Percentiles rank a stretch among this genome's conserved stretches.
These are phyloP conservation scores for Ophiocordyceps robertsii DNA, from an alignment of 2,329 filamentous ascomycete species.

Conservation along the genomic window DNA sequence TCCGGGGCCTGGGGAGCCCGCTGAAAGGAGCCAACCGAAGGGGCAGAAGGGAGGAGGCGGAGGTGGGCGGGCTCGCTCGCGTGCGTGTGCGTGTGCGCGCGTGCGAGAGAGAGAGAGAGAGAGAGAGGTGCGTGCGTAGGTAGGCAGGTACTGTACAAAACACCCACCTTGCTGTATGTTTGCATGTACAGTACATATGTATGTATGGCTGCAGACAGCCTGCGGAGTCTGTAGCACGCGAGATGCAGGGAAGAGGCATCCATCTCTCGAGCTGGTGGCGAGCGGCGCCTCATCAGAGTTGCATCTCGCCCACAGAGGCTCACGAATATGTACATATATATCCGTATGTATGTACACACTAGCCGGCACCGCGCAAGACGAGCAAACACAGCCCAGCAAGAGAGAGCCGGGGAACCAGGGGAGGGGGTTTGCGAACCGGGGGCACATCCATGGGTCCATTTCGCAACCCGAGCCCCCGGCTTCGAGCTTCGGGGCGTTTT, in stretches of 20 bases:
- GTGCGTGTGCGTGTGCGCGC: not conserved
- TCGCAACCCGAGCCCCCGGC: slow-evolving; percentile 1
- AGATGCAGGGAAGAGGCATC: slow-evolving; percentile 9
- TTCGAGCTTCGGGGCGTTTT: not conserved
- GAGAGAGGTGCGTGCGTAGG: too few relatives aligned
- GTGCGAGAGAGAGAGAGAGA: not conserved
- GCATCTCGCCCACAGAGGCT: not conserved
- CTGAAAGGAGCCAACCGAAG: not conserved
- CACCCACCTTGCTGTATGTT: too few relatives aligned
- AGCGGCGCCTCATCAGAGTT: not conserved
- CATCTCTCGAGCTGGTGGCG: not conserved
- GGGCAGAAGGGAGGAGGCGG: too few relatives aligned
- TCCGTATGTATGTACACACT: too few relatives aligned
- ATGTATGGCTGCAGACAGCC: too few relatives aligned
- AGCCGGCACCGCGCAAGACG: not conserved
- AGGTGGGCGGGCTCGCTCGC: too few relatives aligned
- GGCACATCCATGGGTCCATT: not conserved
- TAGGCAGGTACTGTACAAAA: too few relatives aligned
- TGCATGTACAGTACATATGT: not conserved
- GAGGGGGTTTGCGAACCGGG: not conserved
- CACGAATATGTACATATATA: not conserved
- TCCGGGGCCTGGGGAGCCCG: not conserved
- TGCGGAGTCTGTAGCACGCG: slow-evolving; percentile 6
- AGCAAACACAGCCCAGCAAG: not conserved
- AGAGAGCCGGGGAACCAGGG: not conserved